phyloP scores from a whole-genome alignment of 495 filamentous ascomycete species.

The Neurospora terricola region DNA sequence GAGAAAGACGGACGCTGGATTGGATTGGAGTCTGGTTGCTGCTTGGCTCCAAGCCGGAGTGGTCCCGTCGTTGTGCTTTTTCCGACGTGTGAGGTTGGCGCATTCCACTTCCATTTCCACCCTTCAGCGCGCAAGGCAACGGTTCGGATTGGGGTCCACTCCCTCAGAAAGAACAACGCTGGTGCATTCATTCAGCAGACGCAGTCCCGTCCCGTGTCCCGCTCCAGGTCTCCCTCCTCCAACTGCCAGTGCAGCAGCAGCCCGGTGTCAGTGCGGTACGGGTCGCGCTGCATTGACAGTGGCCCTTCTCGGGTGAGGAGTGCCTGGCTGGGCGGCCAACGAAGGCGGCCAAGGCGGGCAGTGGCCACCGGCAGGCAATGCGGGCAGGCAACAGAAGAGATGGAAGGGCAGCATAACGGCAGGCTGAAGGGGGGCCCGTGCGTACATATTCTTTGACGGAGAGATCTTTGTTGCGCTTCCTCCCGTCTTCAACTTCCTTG shows the following conservation, averaged over 20 bases:
- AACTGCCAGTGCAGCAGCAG: not conserved
- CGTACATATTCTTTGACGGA: not conserved
- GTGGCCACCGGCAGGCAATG: too few relatives aligned
- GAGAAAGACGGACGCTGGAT: not conserved
- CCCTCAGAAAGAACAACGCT: not conserved
- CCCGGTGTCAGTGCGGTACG: not conserved
- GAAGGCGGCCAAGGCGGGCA: too few relatives aligned
- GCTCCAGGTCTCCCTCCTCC: not conserved
- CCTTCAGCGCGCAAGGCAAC: not conserved
- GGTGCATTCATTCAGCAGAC: not conserved
- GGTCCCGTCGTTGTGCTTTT: slow-evolving; percentile 13
- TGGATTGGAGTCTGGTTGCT: not conserved
- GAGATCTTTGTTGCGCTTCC: not conserved
- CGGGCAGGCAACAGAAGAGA: too few relatives aligned
- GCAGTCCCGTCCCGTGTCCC: not conserved
- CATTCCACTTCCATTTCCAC: slow-evolving; percentile 4
- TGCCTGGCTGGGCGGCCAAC: too few relatives aligned
- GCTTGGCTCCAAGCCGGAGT: not conserved
- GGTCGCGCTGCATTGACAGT: not conserved
- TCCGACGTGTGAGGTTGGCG: slow-evolving; percentile 23
- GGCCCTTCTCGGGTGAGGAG: too few relatives aligned
- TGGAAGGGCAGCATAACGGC: not conserved
- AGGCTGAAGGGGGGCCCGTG: not conserved
- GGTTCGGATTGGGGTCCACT: not conserved
- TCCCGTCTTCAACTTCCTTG: not conserved